A percentile compares a stretch with the other conserved stretches of the same genome.
Evolutionary conservation across 495 filamentous ascomycete species (phyloP).

Genomic region (Tuber indicum): DNA sequence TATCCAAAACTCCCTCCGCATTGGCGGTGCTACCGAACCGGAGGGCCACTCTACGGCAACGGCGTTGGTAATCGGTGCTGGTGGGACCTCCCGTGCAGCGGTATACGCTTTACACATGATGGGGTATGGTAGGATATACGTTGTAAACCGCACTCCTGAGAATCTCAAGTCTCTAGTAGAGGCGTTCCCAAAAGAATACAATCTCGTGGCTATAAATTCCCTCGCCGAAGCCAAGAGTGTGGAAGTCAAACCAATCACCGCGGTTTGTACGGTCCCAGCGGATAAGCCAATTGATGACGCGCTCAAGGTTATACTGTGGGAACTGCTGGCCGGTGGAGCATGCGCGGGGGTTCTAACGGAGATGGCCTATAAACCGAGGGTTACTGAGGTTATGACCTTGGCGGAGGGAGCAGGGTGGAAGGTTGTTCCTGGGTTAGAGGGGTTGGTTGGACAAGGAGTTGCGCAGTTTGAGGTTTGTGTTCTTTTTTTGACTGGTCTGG

Average conservation of each 20-base stretch:
- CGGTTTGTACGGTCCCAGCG: slow-evolving; percentile 85
- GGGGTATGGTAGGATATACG: slow-evolving; percentile 75
- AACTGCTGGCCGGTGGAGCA: slow-evolving; percentile 54
- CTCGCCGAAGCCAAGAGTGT: slow-evolving; percentile 49
- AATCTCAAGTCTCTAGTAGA: slow-evolving; percentile 61
- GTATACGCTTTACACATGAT: slow-evolving; percentile 82
- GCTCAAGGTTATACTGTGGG: slow-evolving; percentile 61
- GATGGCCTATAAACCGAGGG: slow-evolving; percentile 90
- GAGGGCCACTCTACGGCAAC: slow-evolving; percentile 23
- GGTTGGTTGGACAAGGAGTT: slow-evolving; percentile 66
- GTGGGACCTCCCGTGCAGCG: slow-evolving; percentile 86
- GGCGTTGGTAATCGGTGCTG: slow-evolving; percentile 76
- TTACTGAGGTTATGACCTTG: slow-evolving; percentile 79
- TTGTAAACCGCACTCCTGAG: slow-evolving; percentile 67
- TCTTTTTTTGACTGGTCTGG: background rate
- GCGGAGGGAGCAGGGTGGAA: slow-evolving; percentile 77
- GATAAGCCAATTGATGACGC: slow-evolving; percentile 71
- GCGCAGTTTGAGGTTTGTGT: slow-evolving; percentile 37
- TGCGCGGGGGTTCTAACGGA: slow-evolving; percentile 64
- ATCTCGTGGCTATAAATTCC: slow-evolving; percentile 58
- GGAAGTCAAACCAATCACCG: slow-evolving; percentile 56
- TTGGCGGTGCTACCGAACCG: slow-evolving; percentile 54
- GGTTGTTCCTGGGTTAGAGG: slow-evolving; percentile 81
- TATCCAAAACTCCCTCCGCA: slow-evolving; percentile 75
- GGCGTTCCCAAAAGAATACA: slow-evolving; percentile 68